Evolutionary conservation across 305 asterid species (phyloP).

Genomic region (Nicotiana rustica): DNA sequence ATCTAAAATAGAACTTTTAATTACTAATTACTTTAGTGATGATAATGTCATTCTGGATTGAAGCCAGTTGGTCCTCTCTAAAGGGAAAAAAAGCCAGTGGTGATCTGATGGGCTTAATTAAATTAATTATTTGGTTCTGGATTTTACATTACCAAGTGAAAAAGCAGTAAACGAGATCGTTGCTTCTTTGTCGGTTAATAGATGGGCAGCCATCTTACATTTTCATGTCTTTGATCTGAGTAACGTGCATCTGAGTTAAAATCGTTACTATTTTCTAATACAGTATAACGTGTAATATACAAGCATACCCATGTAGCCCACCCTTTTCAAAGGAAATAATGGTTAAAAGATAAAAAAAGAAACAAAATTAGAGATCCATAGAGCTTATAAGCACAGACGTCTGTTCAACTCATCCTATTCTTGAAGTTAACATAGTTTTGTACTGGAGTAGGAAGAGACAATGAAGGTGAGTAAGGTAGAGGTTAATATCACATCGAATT

Average conservation of each 20-base stretch:
- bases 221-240: conserved; percentile 33
- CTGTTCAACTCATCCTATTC: conserved; percentile 11
- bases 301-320: not conserved
- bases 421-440: conserved; percentile 26
- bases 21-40: not conserved
- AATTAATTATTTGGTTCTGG: conserved; percentile 29
- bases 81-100: not conserved
- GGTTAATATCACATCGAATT: not conserved
- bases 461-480: conserved; percentile 15
- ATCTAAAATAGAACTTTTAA: not conserved
- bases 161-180: conserved; percentile 48
- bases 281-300: not conserved
- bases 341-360: too few relatives aligned
- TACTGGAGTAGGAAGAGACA: not conserved
- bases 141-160: conserved; percentile 46
- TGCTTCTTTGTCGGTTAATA: conserved; percentile 58
- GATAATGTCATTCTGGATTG: not conserved
- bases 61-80: conserved; percentile 14
- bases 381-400: not conserved
- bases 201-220: conserved; percentile 47
- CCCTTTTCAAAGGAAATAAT: not conserved
- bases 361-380: too few relatives aligned
- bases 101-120: conserved; percentile 19
- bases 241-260: not conserved
- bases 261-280: not conserved